These are phyloP conservation scores for Penicillium sp. DNA, from an alignment of 2,329 filamentous ascomycete genomes.

Conservation along the genomic window DNA sequence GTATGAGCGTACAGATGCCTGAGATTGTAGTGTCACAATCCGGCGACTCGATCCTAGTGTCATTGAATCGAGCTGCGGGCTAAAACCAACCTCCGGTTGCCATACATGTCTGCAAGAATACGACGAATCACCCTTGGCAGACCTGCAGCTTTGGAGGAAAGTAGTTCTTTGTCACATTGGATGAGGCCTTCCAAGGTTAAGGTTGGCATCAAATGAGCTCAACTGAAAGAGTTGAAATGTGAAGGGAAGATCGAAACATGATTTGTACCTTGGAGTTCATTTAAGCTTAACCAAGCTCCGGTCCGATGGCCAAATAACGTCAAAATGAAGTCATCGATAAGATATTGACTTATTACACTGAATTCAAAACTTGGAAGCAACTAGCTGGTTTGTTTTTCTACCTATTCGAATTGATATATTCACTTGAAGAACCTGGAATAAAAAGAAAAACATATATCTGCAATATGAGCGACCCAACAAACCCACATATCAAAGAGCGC, in stretches of 20 bases:
- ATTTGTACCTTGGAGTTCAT: background rate
- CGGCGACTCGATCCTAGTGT: background rate
- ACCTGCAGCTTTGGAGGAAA: background rate
- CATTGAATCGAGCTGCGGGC: background rate
- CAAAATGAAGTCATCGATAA: slow-evolving; percentile 33
- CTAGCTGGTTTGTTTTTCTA: background rate
- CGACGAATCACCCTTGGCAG: too few relatives aligned
- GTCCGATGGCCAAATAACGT: slow-evolving; percentile 15
- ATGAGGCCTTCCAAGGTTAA: background rate
- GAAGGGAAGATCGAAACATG: background rate
- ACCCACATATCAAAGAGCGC: slow-evolving; percentile 52
- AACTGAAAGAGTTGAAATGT: too few relatives aligned
- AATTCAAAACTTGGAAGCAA: background rate
- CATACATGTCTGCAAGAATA: background rate
- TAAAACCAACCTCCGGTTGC: background rate
- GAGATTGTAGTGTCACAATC: background rate
- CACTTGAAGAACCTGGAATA: background rate
- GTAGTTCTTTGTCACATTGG: background rate
- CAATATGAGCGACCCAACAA: slow-evolving; percentile 47
- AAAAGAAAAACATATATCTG: too few relatives aligned
- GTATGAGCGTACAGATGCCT: too few relatives aligned
- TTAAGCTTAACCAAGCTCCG: slow-evolving; percentile 1
- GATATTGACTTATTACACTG: slow-evolving; percentile 6
- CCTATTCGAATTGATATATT: background rate
- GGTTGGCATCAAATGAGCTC: background rate